Conservation (phyloP, 2,329 filamentous ascomycete genomes). For the Pezicula rhizophila region DNA sequence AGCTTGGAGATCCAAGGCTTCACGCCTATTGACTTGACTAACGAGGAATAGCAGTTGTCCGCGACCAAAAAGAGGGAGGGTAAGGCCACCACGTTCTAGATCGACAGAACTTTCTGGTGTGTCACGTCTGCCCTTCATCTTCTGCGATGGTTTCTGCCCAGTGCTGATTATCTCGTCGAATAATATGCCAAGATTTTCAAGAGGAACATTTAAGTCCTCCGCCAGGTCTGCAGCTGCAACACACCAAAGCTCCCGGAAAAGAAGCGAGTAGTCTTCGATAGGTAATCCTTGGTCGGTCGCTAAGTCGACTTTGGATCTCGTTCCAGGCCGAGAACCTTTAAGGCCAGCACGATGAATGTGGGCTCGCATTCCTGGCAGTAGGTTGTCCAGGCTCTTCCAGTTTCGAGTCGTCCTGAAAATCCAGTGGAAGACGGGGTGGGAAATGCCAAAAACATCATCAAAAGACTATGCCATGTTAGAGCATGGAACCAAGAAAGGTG, state of each 20-base stretch:
- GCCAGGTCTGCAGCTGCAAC: conserved; percentile 72
- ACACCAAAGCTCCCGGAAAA: conserved; percentile 81
- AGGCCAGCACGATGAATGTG: conserved; percentile 53
- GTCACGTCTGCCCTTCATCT: conserved; percentile 6
- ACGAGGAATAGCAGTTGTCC: conserved; percentile 80
- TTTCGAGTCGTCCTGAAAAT: conserved; percentile 75
- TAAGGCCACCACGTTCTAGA: conserved; percentile 30
- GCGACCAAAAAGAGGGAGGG: conserved; percentile 46
- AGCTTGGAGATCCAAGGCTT: conserved; percentile 59
- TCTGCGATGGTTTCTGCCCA: conserved; percentile 32
- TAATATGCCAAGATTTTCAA: conserved; percentile 60
- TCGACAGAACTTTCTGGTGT: conserved; percentile 24
- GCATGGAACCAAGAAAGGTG: neutral
- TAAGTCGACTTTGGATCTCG: conserved; percentile 35
- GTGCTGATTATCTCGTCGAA: conserved; percentile 74
- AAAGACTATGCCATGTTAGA: conserved; percentile 38
- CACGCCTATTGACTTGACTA: conserved; percentile 51
- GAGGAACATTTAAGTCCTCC: conserved; percentile 53
- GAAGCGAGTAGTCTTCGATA: conserved; percentile 63
- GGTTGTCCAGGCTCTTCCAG: conserved; percentile 62
- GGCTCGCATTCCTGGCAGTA: conserved; percentile 66
- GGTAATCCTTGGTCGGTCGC: conserved; percentile 49
- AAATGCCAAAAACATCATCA: conserved; percentile 68
- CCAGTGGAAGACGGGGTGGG: conserved; percentile 81
- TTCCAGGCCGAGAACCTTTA: conserved; percentile 29